phyloP scores from a whole-genome alignment of 768 basidiomycete genomes.

The Cystofilobasidium bisporidii region DNA sequence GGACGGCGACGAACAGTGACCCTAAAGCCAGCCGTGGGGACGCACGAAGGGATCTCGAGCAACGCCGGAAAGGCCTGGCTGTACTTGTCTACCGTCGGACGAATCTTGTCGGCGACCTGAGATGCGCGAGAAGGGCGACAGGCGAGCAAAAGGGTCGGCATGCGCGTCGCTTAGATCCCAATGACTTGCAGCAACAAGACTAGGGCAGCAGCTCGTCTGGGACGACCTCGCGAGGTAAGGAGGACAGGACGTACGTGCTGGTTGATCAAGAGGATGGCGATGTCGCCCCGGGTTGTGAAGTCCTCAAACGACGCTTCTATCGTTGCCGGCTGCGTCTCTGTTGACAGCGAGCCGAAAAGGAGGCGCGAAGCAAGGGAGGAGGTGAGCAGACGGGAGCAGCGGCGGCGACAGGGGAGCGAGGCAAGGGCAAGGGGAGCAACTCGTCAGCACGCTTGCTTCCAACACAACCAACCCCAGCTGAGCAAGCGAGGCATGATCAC shows the following conservation, averaged over 20 bases:
- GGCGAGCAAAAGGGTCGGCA: too few species aligned
- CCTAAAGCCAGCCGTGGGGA: too few species aligned
- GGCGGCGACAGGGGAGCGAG: too few species aligned
- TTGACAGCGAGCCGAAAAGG: background rate
- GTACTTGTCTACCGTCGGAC: conserved; percentile 88
- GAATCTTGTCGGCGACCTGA: conserved; percentile 95
- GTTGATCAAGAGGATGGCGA: conserved; percentile 94
- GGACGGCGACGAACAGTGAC: too few species aligned
- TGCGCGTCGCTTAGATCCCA: too few species aligned
- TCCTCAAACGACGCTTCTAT: conserved; percentile 91
- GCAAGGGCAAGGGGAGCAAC: too few species aligned
- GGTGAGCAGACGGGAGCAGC: background rate
- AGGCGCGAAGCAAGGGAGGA: background rate
- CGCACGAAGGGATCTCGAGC: conserved; percentile 91
- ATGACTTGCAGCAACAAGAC: too few species aligned
- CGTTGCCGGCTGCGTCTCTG: conserved; percentile 80
- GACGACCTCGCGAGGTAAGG: background rate
- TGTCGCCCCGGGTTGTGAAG: conserved; percentile 85
- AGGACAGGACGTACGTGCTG: conserved; percentile 64
- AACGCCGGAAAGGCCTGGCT: conserved; percentile 92
- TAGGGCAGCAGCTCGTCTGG: too few species aligned
- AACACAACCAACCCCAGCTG: background rate
- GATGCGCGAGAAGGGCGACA: too few species aligned
- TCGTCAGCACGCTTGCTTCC: background rate
- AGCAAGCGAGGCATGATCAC: too few species aligned